Conservation (phyloP, 208 protist species). For the Trichomonas vaginalis region DNA sequence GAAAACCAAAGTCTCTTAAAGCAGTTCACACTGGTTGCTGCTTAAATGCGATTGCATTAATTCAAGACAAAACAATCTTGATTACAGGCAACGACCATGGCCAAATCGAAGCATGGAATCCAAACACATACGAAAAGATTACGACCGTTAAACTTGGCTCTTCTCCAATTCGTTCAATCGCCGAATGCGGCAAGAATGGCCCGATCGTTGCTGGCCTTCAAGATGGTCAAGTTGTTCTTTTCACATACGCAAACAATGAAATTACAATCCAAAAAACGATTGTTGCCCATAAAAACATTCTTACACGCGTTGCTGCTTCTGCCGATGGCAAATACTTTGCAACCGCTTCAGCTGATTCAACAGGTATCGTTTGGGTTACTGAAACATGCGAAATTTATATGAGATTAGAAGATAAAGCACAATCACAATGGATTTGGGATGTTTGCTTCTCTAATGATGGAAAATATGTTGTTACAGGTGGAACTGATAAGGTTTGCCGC, state of each 20-base stretch:
- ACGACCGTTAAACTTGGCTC: background rate
- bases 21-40: background rate
- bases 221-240: background rate
- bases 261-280: background rate
- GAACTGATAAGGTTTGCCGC: background rate
- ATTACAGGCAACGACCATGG: background rate
- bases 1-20: background rate
- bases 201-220: background rate
- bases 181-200: background rate
- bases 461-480: background rate
- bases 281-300: background rate
- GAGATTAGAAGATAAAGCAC: background rate
- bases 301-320: background rate
- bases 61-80: background rate
- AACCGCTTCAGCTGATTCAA: background rate
- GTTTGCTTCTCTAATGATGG: background rate
- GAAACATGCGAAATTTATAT: background rate
- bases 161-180: background rate
- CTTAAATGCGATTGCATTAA: background rate
- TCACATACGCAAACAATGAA: background rate
- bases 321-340: background rate
- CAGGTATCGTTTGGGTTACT: background rate
- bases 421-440: constrained; percentile 5
- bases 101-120: background rate
- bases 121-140: background rate